Evolutionary conservation across 495 filamentous ascomycete species (phyloP).

Genomic region (Penicillium maclennaniae): DNA sequence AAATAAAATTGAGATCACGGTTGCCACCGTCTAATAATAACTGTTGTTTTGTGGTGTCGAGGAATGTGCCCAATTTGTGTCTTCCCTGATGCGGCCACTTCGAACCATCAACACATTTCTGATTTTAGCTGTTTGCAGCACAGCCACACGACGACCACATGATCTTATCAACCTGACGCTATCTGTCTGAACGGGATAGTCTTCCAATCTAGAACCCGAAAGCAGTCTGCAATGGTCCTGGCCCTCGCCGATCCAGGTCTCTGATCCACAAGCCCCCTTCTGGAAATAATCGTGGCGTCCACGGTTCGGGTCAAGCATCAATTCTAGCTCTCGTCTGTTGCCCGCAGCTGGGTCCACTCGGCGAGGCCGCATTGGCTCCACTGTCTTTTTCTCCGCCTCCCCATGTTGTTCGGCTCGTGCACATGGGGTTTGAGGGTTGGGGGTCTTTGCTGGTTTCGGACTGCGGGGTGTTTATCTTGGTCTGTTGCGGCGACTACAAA

Average conservation of each 20-base stretch:
- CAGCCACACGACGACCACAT: neutral
- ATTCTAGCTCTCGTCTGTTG: constrained; percentile 1
- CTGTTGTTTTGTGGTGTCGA: neutral
- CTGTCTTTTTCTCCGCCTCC: constrained; percentile 7
- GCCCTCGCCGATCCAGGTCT: neutral
- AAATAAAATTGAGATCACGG: no score
- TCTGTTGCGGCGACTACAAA: neutral
- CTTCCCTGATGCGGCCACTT: constrained; percentile 11
- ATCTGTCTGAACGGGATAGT: neutral
- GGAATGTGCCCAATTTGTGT: neutral
- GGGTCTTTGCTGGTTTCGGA: neutral
- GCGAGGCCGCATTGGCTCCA: constrained; percentile 9
- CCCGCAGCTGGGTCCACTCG: neutral
- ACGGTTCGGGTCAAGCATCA: constrained; percentile 10
- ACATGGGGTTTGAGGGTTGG: neutral
- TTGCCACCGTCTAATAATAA: neutral
- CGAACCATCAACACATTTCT: no score
- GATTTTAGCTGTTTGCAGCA: neutral
- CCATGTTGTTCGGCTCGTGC: neutral
- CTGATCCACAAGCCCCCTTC: neutral
- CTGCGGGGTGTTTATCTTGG: neutral
- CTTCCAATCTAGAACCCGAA: neutral
- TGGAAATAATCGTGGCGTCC: constrained; percentile 1
- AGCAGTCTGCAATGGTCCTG: neutral
- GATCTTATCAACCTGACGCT: neutral